Conservation (phyloP, 1,284 basidiomycete species). For the Ustilago sp. region DNA sequence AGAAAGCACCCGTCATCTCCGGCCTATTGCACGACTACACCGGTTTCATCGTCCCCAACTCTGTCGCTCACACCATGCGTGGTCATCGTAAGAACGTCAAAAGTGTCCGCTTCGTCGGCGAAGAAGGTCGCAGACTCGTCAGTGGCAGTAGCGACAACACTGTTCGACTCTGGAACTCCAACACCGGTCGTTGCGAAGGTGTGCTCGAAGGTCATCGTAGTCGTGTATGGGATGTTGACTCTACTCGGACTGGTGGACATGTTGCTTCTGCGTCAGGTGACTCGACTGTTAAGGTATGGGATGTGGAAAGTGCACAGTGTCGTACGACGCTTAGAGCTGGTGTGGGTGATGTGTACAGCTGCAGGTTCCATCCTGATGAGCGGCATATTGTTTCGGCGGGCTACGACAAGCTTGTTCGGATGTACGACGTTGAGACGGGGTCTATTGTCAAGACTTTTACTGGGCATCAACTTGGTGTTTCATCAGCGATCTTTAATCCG, state of each 20-base stretch:
- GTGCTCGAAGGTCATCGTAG: conserved; percentile 70
- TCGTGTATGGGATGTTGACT: conserved; percentile 71
- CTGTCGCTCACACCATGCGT: conserved; percentile 58
- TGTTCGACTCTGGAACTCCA: conserved; percentile 62
- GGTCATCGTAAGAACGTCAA: conserved; percentile 72
- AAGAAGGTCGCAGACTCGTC: conserved; percentile 68
- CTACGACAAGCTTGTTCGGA: conserved; percentile 72
- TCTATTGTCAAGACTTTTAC: conserved; percentile 72
- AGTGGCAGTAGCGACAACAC: conserved; percentile 71
- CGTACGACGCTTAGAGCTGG: conserved; percentile 48
- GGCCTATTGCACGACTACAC: conserved; percentile 63
- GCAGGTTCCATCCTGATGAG: conserved; percentile 70
- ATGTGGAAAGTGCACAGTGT: conserved; percentile 48
- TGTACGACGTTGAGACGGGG: conserved; percentile 71
- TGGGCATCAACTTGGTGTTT: conserved; percentile 71
- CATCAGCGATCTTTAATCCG: conserved; percentile 71
- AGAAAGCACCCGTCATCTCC: conserved; percentile 65
- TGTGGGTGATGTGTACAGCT: conserved; percentile 72
- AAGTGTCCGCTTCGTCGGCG: conserved; percentile 71
- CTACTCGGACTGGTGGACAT: conserved; percentile 57
- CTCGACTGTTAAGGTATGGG: conserved; percentile 72
- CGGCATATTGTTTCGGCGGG: conserved; percentile 71
- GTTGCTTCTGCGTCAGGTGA: conserved; percentile 71
- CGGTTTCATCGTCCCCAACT: conserved; percentile 60
- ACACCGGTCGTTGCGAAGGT: conserved; percentile 59